Evolutionary conservation across 805 yeast species (phyloP).

Genomic region (Barnettozyma sp.): DNA sequence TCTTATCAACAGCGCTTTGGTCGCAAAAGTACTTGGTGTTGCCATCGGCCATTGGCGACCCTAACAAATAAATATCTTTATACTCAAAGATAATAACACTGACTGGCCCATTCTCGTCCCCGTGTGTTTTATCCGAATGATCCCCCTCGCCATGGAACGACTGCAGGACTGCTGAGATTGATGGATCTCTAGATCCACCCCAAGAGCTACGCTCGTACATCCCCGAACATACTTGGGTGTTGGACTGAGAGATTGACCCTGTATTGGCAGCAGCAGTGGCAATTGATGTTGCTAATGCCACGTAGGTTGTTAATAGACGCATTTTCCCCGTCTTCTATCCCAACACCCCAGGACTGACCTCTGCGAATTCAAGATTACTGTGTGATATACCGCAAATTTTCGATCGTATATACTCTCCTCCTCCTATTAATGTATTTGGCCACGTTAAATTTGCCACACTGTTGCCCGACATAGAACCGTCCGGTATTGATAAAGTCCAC

Average conservation of each 20-base stretch:
- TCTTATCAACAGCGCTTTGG: slow-evolving; percentile 48
- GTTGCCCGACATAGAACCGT: no score
- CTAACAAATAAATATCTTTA: slow-evolving; percentile 65
- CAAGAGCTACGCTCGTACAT: slow-evolving; percentile 83
- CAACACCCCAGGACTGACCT: no score
- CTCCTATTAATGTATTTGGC: no score
- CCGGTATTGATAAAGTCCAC: no score
- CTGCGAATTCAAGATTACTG: no score
- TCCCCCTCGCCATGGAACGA: slow-evolving; percentile 13
- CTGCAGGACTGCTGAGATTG: slow-evolving; percentile 42
- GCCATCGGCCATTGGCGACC: slow-evolving; percentile 42
- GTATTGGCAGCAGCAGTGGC: slow-evolving; percentile 27
- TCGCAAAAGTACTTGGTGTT: slow-evolving; percentile 65
- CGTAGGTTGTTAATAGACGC: slow-evolving; percentile 3
- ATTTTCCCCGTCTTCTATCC: no score
- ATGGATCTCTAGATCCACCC: slow-evolving; percentile 73
- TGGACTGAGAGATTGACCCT: slow-evolving; percentile 41
- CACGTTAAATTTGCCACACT: no score
- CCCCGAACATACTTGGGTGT: slow-evolving; percentile 77
- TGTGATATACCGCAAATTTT: no score
- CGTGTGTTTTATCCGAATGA: slow-evolving; percentile 19
- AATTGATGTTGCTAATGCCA: slow-evolving; percentile 1
- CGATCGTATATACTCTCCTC: no score
- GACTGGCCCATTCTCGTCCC: slow-evolving; percentile 38
- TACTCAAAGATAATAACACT: slow-evolving; percentile 79